Base-by-base conservation (phyloP, 2,329 filamentous ascomycete species). In the Penicillium sp. region DNA sequence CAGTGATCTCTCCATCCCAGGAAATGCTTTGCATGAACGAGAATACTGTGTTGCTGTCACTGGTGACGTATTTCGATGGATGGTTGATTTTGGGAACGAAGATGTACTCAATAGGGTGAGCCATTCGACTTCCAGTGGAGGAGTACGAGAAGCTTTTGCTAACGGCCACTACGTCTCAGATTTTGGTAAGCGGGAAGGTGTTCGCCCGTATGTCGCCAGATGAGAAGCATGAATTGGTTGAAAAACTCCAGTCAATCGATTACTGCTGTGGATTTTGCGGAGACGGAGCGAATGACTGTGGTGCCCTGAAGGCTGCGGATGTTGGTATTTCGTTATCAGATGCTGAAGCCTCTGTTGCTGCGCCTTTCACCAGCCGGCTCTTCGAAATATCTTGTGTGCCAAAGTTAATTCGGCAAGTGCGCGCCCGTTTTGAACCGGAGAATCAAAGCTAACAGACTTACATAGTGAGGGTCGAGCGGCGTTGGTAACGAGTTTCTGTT, bases 201-300 rank as follows among this genome's bases (percentile, higher is more conserved):
- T 98, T 94, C 65, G 94, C 93, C 3, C 85, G 93, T 54, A 98
- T 98, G 93, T 97, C 91, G 2, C 94, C 93, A 0, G 94, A 98
- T 61, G 93, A 98, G 66, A 98, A 98, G 64, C 90, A 96, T 60
- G 94, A 98, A 64, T 74, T 98, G 2, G 89, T 98, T 2, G 93
- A 97, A 64, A 98, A 96, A 64, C 76, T 98, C 3, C 94, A 98
- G 63, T 91, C 86, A 55, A 88, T 98, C 50, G 91, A 90, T 62
- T 98, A 96, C 65, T 94, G 87, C 54, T 87, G 83, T 52, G 93
- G 93, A 18, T 98, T 98, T 69, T 98, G 93, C 58, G 93, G 93
- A 30, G 93, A 98, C 62, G 93, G 93, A 27, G 93, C 93, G 17
- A 98, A 98, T 60, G 93, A 98, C 64, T 98, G 93, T 54, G 93